Evolutionary conservation across 2,329 filamentous ascomycete genomes (phyloP).

Genomic region (Fonsecaea erecta): DNA sequence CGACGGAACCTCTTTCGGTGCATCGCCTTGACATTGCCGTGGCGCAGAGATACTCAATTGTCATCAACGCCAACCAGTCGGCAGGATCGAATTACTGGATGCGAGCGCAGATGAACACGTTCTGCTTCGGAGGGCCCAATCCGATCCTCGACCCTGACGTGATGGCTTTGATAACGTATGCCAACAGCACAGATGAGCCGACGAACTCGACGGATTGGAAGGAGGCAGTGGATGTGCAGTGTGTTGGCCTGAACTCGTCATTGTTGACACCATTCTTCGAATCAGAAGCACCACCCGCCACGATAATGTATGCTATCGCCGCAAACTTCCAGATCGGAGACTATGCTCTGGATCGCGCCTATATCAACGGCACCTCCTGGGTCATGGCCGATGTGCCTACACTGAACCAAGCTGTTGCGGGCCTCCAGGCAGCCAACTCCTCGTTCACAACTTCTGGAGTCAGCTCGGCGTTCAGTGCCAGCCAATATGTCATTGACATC

Average conservation of each 20-base stretch:
- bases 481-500: constrained; percentile 20
- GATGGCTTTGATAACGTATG: constrained; percentile 10
- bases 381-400: constrained; percentile 10
- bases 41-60: constrained; percentile 60
- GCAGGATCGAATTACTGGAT: constrained; percentile 32
- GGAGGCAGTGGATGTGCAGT: constrained; percentile 11
- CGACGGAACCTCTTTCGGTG: constrained; percentile 51
- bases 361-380: constrained; percentile 21
- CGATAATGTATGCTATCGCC: constrained; percentile 38
- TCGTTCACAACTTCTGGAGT: constrained; percentile 8
- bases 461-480: constrained; percentile 10
- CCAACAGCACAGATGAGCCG: constrained; percentile 9
- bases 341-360: constrained; percentile 47
- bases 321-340: constrained; percentile 73
- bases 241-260: constrained; percentile 18
- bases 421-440: constrained; percentile 6
- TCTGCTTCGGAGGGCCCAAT: constrained; percentile 19
- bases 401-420: constrained; percentile 13
- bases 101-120: constrained; percentile 42
- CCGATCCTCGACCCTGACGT: constrained; percentile 10
- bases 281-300: constrained; percentile 25
- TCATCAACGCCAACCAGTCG: constrained; percentile 21
- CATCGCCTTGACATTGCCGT: constrained; percentile 67
- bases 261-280: constrained; percentile 11
- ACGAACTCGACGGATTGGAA: constrained; percentile 12